phyloP scores from a whole-genome alignment of 768 basidiomycete genomes.

The Amanita phalloides region DNA sequence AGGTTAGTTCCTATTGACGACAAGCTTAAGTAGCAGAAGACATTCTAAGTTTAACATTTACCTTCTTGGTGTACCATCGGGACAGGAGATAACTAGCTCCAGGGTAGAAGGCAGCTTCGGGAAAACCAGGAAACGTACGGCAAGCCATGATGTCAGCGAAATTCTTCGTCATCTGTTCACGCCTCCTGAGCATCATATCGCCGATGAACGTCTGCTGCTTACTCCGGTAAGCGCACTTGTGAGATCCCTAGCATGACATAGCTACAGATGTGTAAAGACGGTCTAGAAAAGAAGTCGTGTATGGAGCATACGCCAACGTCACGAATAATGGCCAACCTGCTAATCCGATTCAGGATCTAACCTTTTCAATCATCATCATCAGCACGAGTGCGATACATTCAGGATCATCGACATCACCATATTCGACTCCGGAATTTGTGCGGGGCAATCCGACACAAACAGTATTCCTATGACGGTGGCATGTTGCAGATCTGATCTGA shows the following conservation, averaged over 20 bases:
- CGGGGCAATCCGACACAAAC: conserved; percentile 50
- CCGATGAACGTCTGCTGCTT: conserved; percentile 7
- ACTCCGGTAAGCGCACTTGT: conserved; percentile 57
- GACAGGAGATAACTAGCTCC: conserved; percentile 38
- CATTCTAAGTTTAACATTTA: conserved; percentile 3
- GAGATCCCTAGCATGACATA: conserved; percentile 49
- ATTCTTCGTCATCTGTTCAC: conserved; percentile 36
- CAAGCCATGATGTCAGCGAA: conserved; percentile 45
- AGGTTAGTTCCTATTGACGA: conserved; percentile 43
- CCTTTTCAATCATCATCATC: not conserved
- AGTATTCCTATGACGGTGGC: conserved; percentile 39
- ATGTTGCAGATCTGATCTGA: conserved; percentile 33
- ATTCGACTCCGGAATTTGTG: conserved; percentile 58
- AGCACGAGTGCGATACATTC: not conserved
- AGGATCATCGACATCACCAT: conserved; percentile 29
- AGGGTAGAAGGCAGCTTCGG: conserved; percentile 61
- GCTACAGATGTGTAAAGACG: conserved; percentile 48
- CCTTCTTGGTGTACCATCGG: conserved; percentile 53
- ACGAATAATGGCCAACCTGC: conserved; percentile 24
- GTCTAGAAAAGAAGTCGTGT: conserved; percentile 23
- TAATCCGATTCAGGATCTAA: conserved; percentile 44
- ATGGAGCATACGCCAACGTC: not conserved
- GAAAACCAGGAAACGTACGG: conserved; percentile 52
- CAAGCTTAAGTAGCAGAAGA: conserved; percentile 6
- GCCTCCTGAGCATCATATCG: not conserved